These are phyloP conservation scores for Rhizophagus sp. DNA, from an alignment of 192 early-diverging fungal species.

Conservation along the genomic window DNA sequence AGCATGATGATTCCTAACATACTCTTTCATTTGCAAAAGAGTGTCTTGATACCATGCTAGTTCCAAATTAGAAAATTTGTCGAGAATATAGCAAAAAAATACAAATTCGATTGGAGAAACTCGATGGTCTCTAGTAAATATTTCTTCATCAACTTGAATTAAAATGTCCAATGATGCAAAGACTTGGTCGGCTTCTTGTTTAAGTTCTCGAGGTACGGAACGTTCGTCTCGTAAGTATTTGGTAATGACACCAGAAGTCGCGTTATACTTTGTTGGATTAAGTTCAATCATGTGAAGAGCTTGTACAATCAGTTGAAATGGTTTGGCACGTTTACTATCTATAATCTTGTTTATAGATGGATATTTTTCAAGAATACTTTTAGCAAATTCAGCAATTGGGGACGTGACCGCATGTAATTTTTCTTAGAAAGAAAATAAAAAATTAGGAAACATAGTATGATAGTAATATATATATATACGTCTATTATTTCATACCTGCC, in stretches of 20 bases:
- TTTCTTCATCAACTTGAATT: constrained; percentile 8
- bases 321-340: constrained; percentile 8
- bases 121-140: not conserved
- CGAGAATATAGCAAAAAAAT: constrained; percentile 25
- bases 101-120: constrained; percentile 29
- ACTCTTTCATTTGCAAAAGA: constrained; percentile 15
- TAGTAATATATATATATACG: not conserved
- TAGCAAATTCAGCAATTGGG: constrained; percentile 24
- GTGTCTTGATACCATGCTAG: not conserved
- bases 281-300: constrained; percentile 20
- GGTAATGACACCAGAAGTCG: not conserved
- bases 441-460: not conserved
- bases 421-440: constrained; percentile 13
- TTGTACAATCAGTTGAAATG: constrained; percentile 27
- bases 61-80: not conserved
- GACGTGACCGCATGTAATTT: constrained; percentile 24
- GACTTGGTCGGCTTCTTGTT: not conserved
- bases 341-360: constrained; percentile 6
- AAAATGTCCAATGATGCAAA: constrained; percentile 9
- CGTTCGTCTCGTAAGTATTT: constrained; percentile 22
- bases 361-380: constrained; percentile 1
- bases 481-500: constrained; percentile 19
- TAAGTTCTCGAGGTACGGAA: not conserved
- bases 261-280: not conserved
- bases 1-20: constrained; percentile 9